A percentile compares a stretch with the other conserved stretches of the same genome.
Conservation (phyloP, 169 alveolate species). For the Plasmodium gonderi region DNA sequence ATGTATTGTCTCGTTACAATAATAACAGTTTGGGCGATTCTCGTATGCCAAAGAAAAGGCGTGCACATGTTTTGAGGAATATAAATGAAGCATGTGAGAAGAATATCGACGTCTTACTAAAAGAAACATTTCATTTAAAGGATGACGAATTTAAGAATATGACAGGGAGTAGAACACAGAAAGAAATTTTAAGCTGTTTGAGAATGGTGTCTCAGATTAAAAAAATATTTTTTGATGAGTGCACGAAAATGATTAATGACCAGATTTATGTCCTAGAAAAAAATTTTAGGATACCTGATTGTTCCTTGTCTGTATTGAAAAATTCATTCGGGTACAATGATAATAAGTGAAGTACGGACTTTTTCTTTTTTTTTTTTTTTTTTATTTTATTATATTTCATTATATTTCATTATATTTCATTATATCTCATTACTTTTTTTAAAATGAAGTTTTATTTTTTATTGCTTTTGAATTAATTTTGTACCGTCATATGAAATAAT, state of each 20-base stretch:
- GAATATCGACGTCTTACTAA: slow-evolving; percentile 11
- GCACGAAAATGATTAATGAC: slow-evolving; percentile 69
- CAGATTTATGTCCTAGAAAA: slow-evolving; percentile 54
- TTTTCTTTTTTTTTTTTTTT: neutral
- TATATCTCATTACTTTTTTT: neutral
- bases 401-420: neutral
- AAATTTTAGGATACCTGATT: slow-evolving; percentile 63
- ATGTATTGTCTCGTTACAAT: neutral
- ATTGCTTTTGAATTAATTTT: neutral
- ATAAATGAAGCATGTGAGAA: slow-evolving; percentile 4
- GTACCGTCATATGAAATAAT: neutral
- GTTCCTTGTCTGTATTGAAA: slow-evolving; percentile 32
- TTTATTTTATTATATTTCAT: neutral
- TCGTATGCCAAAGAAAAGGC: neutral
- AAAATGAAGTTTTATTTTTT: neutral
- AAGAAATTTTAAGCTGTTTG: slow-evolving; percentile 61
- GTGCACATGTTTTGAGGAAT: neutral
- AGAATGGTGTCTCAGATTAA: slow-evolving; percentile 64
- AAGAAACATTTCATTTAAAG: slow-evolving; percentile 44
- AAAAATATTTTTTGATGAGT: slow-evolving; percentile 65
- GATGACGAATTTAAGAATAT: slow-evolving; percentile 20
- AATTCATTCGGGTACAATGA: slow-evolving; percentile 46
- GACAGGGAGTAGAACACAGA: slow-evolving; percentile 23
- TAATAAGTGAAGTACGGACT: neutral
- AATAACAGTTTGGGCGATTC: neutral